phyloP scores from a whole-genome alignment of 495 filamentous ascomycete species.

The Hypoxylon rickii region DNA sequence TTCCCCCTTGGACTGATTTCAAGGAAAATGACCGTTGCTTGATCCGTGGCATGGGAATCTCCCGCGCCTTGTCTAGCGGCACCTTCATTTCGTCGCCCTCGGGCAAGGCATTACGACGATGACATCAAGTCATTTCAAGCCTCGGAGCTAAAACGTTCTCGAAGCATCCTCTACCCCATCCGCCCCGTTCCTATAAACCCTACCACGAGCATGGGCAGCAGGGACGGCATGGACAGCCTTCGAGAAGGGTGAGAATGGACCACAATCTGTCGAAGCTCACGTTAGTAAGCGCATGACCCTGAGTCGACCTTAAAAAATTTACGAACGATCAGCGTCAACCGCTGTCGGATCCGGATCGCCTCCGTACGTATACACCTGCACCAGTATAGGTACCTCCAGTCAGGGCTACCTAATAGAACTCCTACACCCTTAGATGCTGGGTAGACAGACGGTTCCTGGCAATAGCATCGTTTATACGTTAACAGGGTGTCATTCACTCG shows the following conservation, averaged over 20 bases:
- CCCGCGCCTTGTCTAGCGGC: constrained; percentile 35
- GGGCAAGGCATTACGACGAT: constrained; percentile 27
- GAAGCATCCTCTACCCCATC: constrained; percentile 20
- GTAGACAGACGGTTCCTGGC: no score
- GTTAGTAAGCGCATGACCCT: no score
- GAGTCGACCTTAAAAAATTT: not conserved
- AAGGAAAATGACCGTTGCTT: constrained; percentile 27
- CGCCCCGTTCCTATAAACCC: not conserved
- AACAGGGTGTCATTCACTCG: no score
- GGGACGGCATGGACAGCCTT: not conserved
- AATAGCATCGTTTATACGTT: no score
- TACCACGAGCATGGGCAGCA: not conserved
- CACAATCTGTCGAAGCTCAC: not conserved
- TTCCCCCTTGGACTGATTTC: constrained; percentile 4
- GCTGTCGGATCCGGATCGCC: not conserved
- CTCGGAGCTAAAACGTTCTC: constrained; percentile 22
- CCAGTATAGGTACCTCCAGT: not conserved
- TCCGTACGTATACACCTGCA: not conserved
- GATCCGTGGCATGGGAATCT: constrained; percentile 34
- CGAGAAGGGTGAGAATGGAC: not conserved
- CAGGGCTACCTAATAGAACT: no score
- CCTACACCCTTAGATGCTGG: no score
- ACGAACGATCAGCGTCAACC: not conserved
- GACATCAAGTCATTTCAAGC: constrained; percentile 34
- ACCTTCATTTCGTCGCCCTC: constrained; percentile 30